phyloP scores from a whole-genome alignment of 768 basidiomycete species.

The Chalciporus piperatus region DNA sequence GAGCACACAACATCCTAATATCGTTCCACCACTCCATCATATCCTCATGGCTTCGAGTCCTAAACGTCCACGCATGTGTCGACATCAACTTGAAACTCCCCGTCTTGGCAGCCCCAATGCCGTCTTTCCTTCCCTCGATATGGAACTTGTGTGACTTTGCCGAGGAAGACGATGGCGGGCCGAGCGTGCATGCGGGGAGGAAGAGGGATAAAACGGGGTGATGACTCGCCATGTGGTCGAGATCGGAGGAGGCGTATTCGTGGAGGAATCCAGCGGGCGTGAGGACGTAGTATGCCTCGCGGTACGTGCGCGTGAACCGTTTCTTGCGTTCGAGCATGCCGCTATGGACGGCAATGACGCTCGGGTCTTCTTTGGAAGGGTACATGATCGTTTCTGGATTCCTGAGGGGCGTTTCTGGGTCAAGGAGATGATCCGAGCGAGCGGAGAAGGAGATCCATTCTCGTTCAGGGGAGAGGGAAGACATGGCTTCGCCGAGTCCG shows the following conservation, averaged over 20 bases:
- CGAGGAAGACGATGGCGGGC: constrained; percentile 73
- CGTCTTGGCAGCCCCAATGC: constrained; percentile 56
- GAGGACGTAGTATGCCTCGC: constrained; percentile 87
- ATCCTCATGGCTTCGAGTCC: constrained; percentile 85
- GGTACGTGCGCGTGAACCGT: constrained; percentile 83
- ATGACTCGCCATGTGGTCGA: constrained; percentile 44
- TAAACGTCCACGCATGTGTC: constrained; percentile 81
- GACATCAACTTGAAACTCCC: constrained; percentile 48
- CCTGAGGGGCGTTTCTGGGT: constrained; percentile 93
- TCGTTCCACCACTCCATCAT: constrained; percentile 99
- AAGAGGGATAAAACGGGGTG: constrained; percentile 83
- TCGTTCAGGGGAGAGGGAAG: constrained; percentile 74
- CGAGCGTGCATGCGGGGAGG: constrained; percentile 93
- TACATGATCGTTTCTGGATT: constrained; percentile 76
- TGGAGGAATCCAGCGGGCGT: constrained; percentile 96
- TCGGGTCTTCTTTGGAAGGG: constrained; percentile 88
- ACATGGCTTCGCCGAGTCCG: constrained; percentile 68
- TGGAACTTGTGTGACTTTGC: constrained; percentile 92
- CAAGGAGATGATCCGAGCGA: constrained; percentile 89
- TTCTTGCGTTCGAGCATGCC: constrained; percentile 95
- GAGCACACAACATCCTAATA: constrained; percentile 85
- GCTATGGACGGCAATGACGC: constrained; percentile 80
- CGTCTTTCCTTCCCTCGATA: constrained; percentile 89
- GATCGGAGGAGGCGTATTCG: constrained; percentile 81
- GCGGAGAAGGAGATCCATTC: constrained; percentile 98